Base-by-base conservation (phyloP, 306 rosid genomes). In the Glycine soja region DNA sequence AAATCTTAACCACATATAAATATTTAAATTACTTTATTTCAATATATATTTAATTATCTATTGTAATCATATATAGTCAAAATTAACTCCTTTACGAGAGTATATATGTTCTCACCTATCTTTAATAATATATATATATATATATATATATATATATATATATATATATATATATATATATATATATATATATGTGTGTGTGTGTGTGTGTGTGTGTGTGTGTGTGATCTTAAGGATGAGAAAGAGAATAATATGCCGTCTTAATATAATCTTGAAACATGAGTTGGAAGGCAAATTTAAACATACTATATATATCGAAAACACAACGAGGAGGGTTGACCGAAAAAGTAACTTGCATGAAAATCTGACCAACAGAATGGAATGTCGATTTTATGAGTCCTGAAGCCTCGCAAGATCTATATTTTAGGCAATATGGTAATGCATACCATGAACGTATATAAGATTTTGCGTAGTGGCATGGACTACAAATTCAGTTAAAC, bases 271-370 rank as follows among this genome's bases (percentile, higher is more conserved):
- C 84, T 81, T 76, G 56, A 64, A 57, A 84, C 85, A 87, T 86
- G 90, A 72, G 85, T 54, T 76, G 83, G 75, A 79, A 87, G 72
- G 77, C 45, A 24, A 24, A 24, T 24, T 24, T 2, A 72, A 76
- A 47, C 50, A 83, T 69, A 52, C 47, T 18, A 10, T 10, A 30
- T 4, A 61, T 19, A 62, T 63, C 0, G 38, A 79, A 74, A 46
- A 61, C 47, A 69, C 8, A 79, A 69, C 50, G 47, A 38, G 42
- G 32, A 67, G 80, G 75, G 85, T 91, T 87, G 86, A 88, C 89
- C 83, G 13, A 54, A 13, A 70, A 64, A 70, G 59, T 43, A 74
- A 68, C 59, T 80, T 74, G 86, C 81, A 82, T 54, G 48, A 19
- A 78, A 40, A 14, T 85, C 69, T 42, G 32, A 61, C 30, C 3